Evolutionary conservation across 1,284 basidiomycete species (phyloP).

Genomic region (Anthracocystis walkeri): DNA sequence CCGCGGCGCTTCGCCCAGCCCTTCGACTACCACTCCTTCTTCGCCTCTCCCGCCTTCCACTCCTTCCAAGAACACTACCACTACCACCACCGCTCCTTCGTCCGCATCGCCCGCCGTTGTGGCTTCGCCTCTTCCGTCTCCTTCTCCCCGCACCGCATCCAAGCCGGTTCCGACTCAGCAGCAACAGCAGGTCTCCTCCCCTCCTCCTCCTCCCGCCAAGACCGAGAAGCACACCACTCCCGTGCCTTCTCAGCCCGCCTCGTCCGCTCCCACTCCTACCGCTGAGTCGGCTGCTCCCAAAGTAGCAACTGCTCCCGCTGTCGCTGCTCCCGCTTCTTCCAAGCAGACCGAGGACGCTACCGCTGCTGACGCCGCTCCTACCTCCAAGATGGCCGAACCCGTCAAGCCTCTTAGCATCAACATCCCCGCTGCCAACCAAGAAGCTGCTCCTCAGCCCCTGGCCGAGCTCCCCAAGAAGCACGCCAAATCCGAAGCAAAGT

Average conservation of each 20-base stretch:
- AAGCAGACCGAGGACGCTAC: constrained; percentile 5
- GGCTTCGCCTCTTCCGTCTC: constrained; percentile 10
- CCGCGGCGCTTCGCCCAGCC: constrained; percentile 34
- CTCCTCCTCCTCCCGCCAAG: constrained; percentile 32
- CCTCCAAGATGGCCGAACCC: constrained; percentile 24
- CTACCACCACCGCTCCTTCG: constrained; percentile 12
- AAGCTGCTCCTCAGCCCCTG: constrained; percentile 11
- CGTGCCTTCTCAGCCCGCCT: constrained; percentile 16
- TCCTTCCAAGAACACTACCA: constrained; percentile 37
- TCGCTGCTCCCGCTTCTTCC: not conserved
- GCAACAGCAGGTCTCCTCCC: constrained; percentile 17
- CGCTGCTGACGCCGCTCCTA: constrained; percentile 3
- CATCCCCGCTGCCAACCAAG: constrained; percentile 38
- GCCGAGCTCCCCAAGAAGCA: constrained; percentile 52
- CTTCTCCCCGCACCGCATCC: constrained; percentile 15
- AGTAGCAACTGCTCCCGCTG: constrained; percentile 6
- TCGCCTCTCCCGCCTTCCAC: constrained; percentile 34
- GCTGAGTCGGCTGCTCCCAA: constrained; percentile 24
- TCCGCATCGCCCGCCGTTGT: constrained; percentile 6
- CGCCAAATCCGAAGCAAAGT: constrained; percentile 28
- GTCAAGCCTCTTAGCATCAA: constrained; percentile 43
- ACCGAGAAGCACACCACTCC: constrained; percentile 18
- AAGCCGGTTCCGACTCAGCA: constrained; percentile 9
- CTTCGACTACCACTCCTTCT: constrained; percentile 17
- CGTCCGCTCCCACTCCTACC: constrained; percentile 22